A percentile compares a stretch with the other conserved stretches of the same genome.
Evolutionary conservation across 2,329 filamentous ascomycete genomes (phyloP).

Genomic region (Aureobasidium sp.): DNA sequence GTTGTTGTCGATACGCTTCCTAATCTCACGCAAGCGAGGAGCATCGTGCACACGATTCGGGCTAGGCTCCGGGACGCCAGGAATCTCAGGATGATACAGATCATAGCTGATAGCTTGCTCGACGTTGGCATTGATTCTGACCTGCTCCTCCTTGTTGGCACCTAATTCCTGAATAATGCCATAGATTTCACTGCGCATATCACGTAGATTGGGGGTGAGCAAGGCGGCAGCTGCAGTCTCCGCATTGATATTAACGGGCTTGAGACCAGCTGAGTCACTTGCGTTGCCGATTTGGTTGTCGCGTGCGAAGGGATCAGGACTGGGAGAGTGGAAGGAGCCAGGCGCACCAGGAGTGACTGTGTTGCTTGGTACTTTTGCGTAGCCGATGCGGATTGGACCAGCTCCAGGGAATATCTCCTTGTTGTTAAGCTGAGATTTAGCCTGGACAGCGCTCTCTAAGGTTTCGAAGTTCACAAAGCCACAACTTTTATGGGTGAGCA

Average conservation of each 20-base stretch:
- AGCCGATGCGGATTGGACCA: constrained; percentile 90
- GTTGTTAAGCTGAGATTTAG: constrained; percentile 81
- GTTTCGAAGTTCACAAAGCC: constrained; percentile 97
- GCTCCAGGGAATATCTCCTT: constrained; percentile 98
- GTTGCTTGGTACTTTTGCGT: constrained; percentile 88
- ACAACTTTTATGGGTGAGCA: constrained; percentile 97
- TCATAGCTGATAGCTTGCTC: constrained; percentile 70
- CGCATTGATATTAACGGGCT: constrained; percentile 32
- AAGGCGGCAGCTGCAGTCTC: constrained; percentile 48
- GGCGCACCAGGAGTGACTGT: constrained; percentile 83
- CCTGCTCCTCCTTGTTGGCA: constrained; percentile 69
- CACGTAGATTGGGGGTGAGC: constrained; percentile 63
- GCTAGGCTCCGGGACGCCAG: constrained; percentile 78
- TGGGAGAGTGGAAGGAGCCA: constrained; percentile 81
- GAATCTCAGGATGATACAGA: constrained; percentile 72
- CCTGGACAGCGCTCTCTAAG: constrained; percentile 81
- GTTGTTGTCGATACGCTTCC: constrained; percentile 96
- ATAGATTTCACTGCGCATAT: constrained; percentile 76
- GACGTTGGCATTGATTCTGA: constrained; percentile 64
- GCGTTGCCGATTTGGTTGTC: constrained; percentile 36
- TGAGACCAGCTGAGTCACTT: constrained; percentile 30
- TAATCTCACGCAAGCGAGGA: constrained; percentile 87
- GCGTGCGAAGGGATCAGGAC: constrained; percentile 71
- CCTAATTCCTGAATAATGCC: constrained; percentile 85
- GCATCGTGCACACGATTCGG: constrained; percentile 88